Base-by-base conservation (phyloP, 2,329 filamentous ascomycete species). In the Orbilia ellipsospora region DNA sequence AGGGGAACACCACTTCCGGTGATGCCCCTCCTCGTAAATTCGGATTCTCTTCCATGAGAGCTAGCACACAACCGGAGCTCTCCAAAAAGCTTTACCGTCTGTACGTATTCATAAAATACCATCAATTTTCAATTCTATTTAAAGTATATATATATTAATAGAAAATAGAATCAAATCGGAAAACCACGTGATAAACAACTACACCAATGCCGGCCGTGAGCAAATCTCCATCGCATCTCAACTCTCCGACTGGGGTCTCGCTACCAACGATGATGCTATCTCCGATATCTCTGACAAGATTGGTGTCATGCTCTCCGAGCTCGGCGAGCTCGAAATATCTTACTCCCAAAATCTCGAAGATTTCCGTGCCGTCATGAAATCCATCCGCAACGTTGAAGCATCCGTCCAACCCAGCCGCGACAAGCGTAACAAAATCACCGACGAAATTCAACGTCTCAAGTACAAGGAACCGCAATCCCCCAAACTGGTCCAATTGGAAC, bases 271-370 rank as follows among this genome's bases (percentile, higher is more conserved):
- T 80, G 93, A 96, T 77, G 89, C 90, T 61, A 86, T 98, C 80
- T 93, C 89, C 62, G 95, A 98, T 81, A 88, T 99, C 79, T 93
- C 92, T 73, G 95, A 98, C 86, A 99, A 99, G 86, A 87, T 99
- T 62, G 95, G 93, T 61, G 94, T 98, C 45, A 85, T 99, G 80
- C 85, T 99, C 74, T 91, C 92, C 20, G 95, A 98, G 85, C 89
- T 99, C 76, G 95, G 93, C 62, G 93, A 97, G 83, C 93, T 96
- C 83, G 95, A 99, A 82, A 94, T 97, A 79, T 81, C 86, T 54
- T 98, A 94, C 82, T 92, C 94, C 3, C 90, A 94, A 82, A 90
- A 90, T 57, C 83, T 99, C 66, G 95, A 99, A 82, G 93, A 97
- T 77, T 92, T 91, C 78, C 88, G 95, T 57, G 87, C 85, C 40